These are phyloP conservation scores for Chlorella sp. DNA, from an alignment of 139 green algal genomes.

Conservation along the genomic window DNA sequence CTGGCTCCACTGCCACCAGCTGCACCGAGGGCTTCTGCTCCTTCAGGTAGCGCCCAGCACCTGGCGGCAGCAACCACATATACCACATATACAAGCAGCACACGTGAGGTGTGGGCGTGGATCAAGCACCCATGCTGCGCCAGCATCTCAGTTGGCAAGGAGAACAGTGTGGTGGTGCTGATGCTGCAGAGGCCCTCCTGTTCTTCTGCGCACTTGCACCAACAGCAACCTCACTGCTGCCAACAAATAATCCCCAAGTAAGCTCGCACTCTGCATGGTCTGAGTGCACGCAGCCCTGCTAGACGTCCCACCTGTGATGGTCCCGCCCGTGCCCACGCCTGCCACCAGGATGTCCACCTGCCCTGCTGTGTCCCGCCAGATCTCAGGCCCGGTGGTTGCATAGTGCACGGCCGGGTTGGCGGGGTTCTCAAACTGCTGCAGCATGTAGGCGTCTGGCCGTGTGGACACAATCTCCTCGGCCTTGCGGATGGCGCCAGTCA, in stretches of 20 bases:
- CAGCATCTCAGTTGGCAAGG: no score
- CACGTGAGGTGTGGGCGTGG: no score
- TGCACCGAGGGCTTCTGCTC: conserved; percentile 76
- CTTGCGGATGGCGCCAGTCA: conserved; percentile 85
- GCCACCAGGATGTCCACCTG: conserved; percentile 88
- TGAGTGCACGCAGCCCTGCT: background rate
- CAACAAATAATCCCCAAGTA: no score
- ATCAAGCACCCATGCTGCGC: no score
- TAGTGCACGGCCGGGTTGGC: conserved; percentile 68
- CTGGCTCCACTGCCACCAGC: conserved; percentile 91
- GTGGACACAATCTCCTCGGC: conserved; percentile 74
- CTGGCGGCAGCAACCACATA: no score
- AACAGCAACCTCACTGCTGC: no score
- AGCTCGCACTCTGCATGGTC: no score
- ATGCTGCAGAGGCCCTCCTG: no score
- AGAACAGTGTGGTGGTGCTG: no score
- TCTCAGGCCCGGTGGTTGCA: conserved; percentile 66
- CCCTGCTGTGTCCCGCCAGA: conserved; percentile 79
- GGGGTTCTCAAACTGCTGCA: conserved; percentile 99
- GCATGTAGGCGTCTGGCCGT: conserved; percentile 71
- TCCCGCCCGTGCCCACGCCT: conserved; percentile 95
- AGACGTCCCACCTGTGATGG: conserved; percentile 76
- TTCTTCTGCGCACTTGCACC: no score
- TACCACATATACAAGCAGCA: no score
- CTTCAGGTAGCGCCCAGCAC: conserved; percentile 71